Base-by-base conservation (phyloP, 495 filamentous ascomycete genomes). In the Apodospora peruviana region DNA sequence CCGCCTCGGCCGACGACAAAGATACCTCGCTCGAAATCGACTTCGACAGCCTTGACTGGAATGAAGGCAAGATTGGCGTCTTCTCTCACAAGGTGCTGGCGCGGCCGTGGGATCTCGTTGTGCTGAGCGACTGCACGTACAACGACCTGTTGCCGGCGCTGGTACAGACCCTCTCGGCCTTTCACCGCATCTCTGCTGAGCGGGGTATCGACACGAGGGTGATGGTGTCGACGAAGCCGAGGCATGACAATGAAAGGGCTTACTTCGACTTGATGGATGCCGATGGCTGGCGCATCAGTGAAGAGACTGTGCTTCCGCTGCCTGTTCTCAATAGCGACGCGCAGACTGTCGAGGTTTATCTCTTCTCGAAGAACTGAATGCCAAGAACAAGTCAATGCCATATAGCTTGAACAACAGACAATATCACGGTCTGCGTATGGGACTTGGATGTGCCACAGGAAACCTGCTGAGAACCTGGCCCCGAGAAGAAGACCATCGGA, bases 51-150 rank as follows among this genome's bases (percentile, higher is more conserved):
- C 76, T 97, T 17, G 85, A 96, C 66, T 98, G 93, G 93, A 60
- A 73, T 25, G 67, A 73, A 20, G 71, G 65, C 2, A 53, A 52
- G 50, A 46, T 57, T 7, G 71, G 69, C 0, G 23, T 8, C 0
- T 70, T 75, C 42, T 69, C 69, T 4, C 44, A 45, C 0, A 58
- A 63, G 16, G 67, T 72, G 4, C 57, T 56, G 21, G 59, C 67
- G 2, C 65, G 62, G 20, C 54, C 59, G 0, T 82, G 84, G 66
- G 85, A 95, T 61, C 57, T 97, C 25, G 73, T 96, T 19, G 63
- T 95, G 4, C 75, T 95, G 1, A 88, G 90, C 16, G 93, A 98
- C 60, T 96, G 93, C 72, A 98, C 90, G 10, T 98, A 98, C 69
- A 98, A 97, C 62, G 88, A 93, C 61, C 88, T 82, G 38, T 69